Evolutionary conservation across 805 yeast genomes (phyloP).

Genomic region (Suhomyces kilbournensis): DNA sequence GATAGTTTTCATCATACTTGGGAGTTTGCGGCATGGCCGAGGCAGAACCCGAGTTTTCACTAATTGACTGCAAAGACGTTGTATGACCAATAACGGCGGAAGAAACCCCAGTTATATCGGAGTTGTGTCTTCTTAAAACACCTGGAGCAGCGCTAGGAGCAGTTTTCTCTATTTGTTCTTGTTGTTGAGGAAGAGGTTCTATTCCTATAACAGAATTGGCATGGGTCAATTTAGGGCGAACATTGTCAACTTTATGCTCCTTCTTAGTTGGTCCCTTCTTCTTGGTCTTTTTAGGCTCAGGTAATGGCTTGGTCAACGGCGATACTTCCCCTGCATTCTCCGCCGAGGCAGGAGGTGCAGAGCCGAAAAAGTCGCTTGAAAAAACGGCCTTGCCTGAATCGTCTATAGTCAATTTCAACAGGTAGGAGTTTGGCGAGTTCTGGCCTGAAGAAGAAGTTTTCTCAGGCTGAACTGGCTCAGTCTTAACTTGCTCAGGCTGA

Average conservation of each 20-base stretch:
- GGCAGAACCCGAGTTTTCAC: conserved; percentile 6
- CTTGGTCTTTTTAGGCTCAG: not conserved
- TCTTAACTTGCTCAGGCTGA: not conserved
- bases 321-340: not conserved
- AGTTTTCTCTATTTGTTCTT: not conserved
- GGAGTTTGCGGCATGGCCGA: conserved; percentile 35
- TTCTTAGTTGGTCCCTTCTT: no score
- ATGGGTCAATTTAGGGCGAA: conserved; percentile 20
- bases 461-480: not conserved
- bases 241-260: not conserved
- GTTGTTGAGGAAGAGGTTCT: conserved; percentile 10
- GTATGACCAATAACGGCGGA: not conserved
- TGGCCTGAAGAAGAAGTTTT: not conserved
- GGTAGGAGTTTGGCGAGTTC: conserved; percentile 14
- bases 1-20: conserved; percentile 25
- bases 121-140: conserved; percentile 22
- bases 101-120: conserved; percentile 18
- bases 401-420: conserved; percentile 36
- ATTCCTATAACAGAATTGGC: conserved; percentile 28
- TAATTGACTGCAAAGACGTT: conserved; percentile 11
- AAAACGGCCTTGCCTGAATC: conserved; percentile 42
- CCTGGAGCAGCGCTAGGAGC: not conserved
- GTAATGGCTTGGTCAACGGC: not conserved
- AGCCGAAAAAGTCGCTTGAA: conserved; percentile 19
- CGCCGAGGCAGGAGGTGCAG: not conserved